These are phyloP conservation scores for Pythium vanterpoolii DNA, from an alignment of 352 stramenopile species.

Conservation along the genomic window DNA sequence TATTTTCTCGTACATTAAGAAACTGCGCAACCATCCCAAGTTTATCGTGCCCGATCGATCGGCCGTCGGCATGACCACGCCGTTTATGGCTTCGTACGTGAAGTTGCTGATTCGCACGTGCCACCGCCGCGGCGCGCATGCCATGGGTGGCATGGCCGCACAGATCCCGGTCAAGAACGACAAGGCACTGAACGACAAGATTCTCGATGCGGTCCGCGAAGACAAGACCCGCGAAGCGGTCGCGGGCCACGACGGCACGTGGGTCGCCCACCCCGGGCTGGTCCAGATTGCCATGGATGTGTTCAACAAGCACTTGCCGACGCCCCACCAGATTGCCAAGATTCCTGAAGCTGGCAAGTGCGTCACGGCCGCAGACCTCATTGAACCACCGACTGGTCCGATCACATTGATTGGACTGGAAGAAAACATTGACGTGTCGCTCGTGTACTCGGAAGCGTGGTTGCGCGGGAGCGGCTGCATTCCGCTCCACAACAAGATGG, in stretches of 20 bases:
- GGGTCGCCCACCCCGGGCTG: conserved; percentile 94
- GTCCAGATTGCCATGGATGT: conserved; percentile 91
- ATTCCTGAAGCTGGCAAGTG: conserved; percentile 53
- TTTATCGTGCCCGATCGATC: conserved; percentile 92
- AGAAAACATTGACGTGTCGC: conserved; percentile 90
- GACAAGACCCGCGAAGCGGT: conserved; percentile 91
- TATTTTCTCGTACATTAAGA: conserved; percentile 98
- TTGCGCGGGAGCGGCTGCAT: conserved; percentile 92
- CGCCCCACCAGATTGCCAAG: conserved; percentile 89
- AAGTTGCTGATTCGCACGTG: conserved; percentile 94
- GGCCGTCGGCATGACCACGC: conserved; percentile 92
- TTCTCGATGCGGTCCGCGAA: conserved; percentile 86
- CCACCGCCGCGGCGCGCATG: conserved; percentile 93
- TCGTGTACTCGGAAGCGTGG: conserved; percentile 95
- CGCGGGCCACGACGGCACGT: conserved; percentile 95
- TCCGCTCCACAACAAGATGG: conserved; percentile 94
- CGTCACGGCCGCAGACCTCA: conserved; percentile 56
- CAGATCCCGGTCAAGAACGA: conserved; percentile 96
- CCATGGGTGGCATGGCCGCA: conserved; percentile 97
- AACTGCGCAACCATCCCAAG: conserved; percentile 89
- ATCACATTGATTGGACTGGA: conserved; percentile 87
- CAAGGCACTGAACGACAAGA: conserved; percentile 81
- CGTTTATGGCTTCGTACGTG: conserved; percentile 94
- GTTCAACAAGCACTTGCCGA: conserved; percentile 93
- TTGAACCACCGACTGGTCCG: conserved; percentile 51